A percentile compares a stretch with the other conserved stretches of the same genome.
Evolutionary conservation across 2,329 filamentous ascomycete genomes (phyloP).

Genomic region (Rhynchosporium secalis): DNA sequence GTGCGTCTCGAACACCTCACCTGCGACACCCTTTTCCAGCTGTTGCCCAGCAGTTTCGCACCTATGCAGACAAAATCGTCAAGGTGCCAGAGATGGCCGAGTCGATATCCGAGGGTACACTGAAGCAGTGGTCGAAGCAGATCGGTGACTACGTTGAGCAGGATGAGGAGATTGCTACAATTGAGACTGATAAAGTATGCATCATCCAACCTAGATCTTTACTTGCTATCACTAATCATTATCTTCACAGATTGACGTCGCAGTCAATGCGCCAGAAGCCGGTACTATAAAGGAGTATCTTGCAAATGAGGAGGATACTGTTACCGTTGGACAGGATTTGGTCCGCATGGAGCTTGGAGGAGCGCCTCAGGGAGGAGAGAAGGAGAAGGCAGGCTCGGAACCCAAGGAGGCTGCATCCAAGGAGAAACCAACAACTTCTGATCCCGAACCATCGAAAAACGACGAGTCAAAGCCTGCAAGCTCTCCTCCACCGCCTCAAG

Average conservation of each 20-base stretch:
- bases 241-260: slow-evolving; percentile 79
- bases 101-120: slow-evolving; percentile 94
- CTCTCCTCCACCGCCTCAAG: slow-evolving; percentile 42
- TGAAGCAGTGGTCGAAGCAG: slow-evolving; percentile 93
- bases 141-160: slow-evolving; percentile 91
- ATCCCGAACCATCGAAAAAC: slow-evolving; percentile 40
- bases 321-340: slow-evolving; percentile 89
- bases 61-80: slow-evolving; percentile 77
- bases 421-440: slow-evolving; percentile 56
- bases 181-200: slow-evolving; percentile 94
- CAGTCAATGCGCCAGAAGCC: slow-evolving; percentile 89
- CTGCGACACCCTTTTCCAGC: slow-evolving; percentile 47
- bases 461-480: slow-evolving; percentile 42
- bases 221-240: slow-evolving; percentile 19
- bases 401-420: slow-evolving; percentile 60
- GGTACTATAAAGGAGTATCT: slow-evolving; percentile 91
- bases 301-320: slow-evolving; percentile 91
- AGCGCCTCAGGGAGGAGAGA: slow-evolving; percentile 53
- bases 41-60: slow-evolving; percentile 55
- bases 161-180: slow-evolving; percentile 97
- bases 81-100: slow-evolving; percentile 98
- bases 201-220: background rate
- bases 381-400: slow-evolving; percentile 53
- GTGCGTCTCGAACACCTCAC: slow-evolving; percentile 34
- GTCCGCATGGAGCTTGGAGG: slow-evolving; percentile 81